These are phyloP conservation scores for Pestalotiopsis sp. DNA, from an alignment of 2,329 filamentous ascomycete genomes.

Conservation along the genomic window DNA sequence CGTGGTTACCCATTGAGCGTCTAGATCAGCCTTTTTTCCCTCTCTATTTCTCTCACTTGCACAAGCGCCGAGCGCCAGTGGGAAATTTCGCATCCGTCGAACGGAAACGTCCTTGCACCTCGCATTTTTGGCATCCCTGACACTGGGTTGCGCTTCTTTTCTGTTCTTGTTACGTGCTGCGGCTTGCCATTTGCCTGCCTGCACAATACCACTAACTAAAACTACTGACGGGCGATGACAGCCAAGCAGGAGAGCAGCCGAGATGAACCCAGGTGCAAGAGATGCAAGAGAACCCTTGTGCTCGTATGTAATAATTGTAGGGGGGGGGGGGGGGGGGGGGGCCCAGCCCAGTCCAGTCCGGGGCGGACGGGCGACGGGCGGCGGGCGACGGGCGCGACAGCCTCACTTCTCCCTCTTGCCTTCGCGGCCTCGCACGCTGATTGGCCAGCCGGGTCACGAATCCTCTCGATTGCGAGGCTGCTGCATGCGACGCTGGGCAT, in stretches of 20 bases:
- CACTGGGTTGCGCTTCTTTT: too few relatives aligned
- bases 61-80: slow-evolving; percentile 6
- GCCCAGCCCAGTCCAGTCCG: neutral
- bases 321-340: neutral
- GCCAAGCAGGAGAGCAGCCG: neutral
- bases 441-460: slow-evolving; percentile 14
- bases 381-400: slow-evolving; percentile 3
- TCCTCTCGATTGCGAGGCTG: slow-evolving; percentile 34
- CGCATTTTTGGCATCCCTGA: neutral
- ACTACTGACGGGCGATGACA: neutral
- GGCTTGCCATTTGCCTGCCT: too few relatives aligned
- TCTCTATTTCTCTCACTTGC: neutral
- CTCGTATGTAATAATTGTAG: neutral
- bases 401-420: slow-evolving; percentile 19
- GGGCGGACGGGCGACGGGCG: neutral
- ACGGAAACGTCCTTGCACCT: slow-evolving; percentile 7
- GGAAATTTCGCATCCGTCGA: slow-evolving; percentile 15
- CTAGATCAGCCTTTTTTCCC: slow-evolving; percentile 18
- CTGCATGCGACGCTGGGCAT: slow-evolving; percentile 31
- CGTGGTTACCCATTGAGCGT: slow-evolving; percentile 20
- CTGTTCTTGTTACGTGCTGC: too few relatives aligned
- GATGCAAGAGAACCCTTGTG: neutral
- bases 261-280: neutral
- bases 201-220: too few relatives aligned
- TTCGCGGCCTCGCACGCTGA: slow-evolving; percentile 17